Evolutionary conservation across 495 filamentous ascomycete genomes (phyloP), one percentile per base, ranked within the genome.

Genomic region (Penicillium nucicola): DNA sequence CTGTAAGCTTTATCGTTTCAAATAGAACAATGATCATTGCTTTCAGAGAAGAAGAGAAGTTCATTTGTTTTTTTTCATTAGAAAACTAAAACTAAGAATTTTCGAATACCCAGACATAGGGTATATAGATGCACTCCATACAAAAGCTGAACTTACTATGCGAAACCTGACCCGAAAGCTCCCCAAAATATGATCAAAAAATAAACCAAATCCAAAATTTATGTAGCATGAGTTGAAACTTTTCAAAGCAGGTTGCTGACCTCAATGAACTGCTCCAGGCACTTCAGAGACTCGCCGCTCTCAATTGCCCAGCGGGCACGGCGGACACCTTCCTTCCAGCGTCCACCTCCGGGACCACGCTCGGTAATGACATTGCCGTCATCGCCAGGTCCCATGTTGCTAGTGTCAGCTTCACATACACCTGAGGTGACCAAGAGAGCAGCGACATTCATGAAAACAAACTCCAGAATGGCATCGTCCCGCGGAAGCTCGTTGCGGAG

Each of bases 261-360:
- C 59, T 85, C 79, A 34, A 87, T 86, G 69, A 90, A 92, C 7
- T 68, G 64, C 31, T 72, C 76, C 75, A 89, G 89, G 66, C 85
- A 81, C 63, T 74, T 80, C 72, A 89, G 84, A 36, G 90, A 90
- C 59, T 82, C 77, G 33, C 91, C 91, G 64, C 87, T 95, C 68
- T 81, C 79, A 14, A 96, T 80, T 0, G 88, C 86, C 85, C 88
- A 92, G 62, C 83, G 78, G 10, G 92, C 95, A 53, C 87, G 77
- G 52, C 92, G 75, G 12, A 96, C 82, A 35, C 92, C 95, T 60
- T 93, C 90, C 72, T 90, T 97, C 95, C 93, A 97, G 52, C 92
- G 78, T 12, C 84, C 82, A 20, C 89, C 89, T 10, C 86, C 90
- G 5, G 91, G 90, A 2, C 91, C 91, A 25, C 83, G 75, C 64